These are phyloP conservation scores for Malus hybrid DNA, from an alignment of 331 rosid species.

Conservation along the genomic window DNA sequence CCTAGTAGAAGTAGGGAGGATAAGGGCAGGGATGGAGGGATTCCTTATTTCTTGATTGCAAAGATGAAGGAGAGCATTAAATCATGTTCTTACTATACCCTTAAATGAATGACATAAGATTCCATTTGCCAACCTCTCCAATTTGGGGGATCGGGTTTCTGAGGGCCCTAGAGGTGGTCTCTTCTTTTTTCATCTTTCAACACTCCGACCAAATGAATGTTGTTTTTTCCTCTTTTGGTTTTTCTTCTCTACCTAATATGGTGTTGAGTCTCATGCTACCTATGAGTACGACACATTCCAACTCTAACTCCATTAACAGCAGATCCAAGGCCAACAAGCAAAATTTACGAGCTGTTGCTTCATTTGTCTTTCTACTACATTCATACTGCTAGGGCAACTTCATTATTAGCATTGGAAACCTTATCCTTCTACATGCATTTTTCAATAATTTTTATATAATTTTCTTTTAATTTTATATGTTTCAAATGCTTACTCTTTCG, in stretches of 20 bases:
- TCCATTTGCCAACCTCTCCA: not conserved
- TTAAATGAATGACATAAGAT: not conserved
- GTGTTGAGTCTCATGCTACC: not conserved
- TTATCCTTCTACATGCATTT: not conserved
- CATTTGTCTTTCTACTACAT: not conserved
- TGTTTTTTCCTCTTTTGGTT: not conserved
- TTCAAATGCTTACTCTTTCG: not conserved
- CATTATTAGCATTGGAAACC: not conserved
- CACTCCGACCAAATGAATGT: not conserved
- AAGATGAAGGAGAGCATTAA: not conserved
- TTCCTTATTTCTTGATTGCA: not conserved
- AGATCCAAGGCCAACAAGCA: not conserved
- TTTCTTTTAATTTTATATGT: not conserved
- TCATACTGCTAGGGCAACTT: not conserved
- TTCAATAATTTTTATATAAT: too few species aligned
- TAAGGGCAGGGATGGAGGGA: not conserved
- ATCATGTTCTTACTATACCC: not conserved
- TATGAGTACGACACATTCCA: too few species aligned
- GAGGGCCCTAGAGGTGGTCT: not conserved
- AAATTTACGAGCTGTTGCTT: not conserved
- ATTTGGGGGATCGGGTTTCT: not conserved
- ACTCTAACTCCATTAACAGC: not conserved
- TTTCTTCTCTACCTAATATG: not conserved
- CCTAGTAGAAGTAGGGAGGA: not conserved
- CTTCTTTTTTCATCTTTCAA: not conserved